phyloP scores from a whole-genome alignment of 1,284 basidiomycete genomes.

The Leccinum proliferum region DNA sequence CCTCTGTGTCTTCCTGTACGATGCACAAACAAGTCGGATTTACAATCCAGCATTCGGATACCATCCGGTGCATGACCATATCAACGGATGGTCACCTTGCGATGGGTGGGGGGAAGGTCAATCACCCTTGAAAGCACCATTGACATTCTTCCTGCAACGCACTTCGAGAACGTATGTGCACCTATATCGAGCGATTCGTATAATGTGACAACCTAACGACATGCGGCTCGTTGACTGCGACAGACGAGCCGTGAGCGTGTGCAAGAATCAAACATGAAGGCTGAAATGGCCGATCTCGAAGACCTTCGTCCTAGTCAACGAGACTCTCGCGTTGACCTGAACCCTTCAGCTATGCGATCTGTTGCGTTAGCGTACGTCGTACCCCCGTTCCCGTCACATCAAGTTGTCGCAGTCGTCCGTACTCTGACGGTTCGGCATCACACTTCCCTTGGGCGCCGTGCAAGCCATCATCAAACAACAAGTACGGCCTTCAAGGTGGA shows the following conservation, averaged over 20 bases:
- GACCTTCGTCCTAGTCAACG: not conserved
- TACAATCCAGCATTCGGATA: not conserved
- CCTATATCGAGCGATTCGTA: too few species aligned
- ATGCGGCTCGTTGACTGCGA: not conserved
- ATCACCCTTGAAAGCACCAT: not conserved
- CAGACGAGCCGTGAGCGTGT: not conserved
- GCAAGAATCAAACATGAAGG: not conserved
- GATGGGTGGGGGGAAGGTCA: not conserved
- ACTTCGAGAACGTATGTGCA: not conserved
- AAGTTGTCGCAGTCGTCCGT: too few species aligned
- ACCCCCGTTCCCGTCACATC: too few species aligned
- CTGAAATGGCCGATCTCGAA: not conserved
- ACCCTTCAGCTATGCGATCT: too few species aligned
- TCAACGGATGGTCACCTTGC: not conserved
- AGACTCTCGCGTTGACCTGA: too few species aligned
- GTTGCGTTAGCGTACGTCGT: too few species aligned
- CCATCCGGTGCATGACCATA: not conserved
- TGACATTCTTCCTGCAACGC: not conserved
- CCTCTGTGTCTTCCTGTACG: not conserved
- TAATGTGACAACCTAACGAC: not conserved
- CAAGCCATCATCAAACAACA: too few species aligned
- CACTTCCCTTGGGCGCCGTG: too few species aligned
- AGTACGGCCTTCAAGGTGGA: too few species aligned
- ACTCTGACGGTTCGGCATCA: too few species aligned
- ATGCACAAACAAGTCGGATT: not conserved